Evolutionary conservation across 164 flowering plant genomes (phyloP).

Genomic region (Vitis riparia): DNA sequence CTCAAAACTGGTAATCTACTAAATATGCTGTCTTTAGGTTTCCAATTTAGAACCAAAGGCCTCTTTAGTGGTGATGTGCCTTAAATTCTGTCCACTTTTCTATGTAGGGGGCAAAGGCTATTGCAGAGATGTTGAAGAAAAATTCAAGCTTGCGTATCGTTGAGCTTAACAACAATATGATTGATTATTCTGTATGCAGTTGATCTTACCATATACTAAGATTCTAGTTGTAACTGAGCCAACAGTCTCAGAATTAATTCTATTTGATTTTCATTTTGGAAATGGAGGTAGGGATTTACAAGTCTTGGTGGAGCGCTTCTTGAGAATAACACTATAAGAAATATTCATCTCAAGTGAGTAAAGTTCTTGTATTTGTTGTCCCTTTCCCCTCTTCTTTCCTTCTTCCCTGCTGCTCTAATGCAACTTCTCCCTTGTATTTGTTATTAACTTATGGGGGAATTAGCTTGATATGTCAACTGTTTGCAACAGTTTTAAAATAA

Average conservation of each 20-base stretch:
- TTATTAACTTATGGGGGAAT: neutral
- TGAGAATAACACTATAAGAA: constrained; percentile 68
- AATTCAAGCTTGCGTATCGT: constrained; percentile 70
- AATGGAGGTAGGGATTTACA: constrained; percentile 87
- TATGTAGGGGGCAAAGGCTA: constrained; percentile 88
- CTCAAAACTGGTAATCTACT: constrained; percentile 9
- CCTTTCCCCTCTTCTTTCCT: neutral
- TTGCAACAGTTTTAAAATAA: too few species aligned
- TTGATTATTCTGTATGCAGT: constrained; percentile 87
- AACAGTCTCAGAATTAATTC: neutral
- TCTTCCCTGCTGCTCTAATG: neutral
- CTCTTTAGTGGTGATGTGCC: constrained; percentile 1
- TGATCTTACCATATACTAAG: neutral
- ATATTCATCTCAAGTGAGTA: constrained; percentile 82
- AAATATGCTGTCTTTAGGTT: too few species aligned
- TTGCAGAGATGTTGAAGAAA: constrained; percentile 87
- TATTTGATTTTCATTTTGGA: constrained; percentile 19
- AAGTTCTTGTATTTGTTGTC: neutral
- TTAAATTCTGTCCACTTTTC: constrained; percentile 4
- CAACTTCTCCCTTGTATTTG: neutral
- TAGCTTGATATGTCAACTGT: too few species aligned
- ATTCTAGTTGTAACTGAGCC: neutral
- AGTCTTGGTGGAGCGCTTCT: constrained; percentile 84
- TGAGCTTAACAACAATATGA: constrained; percentile 90
- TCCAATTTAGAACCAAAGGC: neutral